Conservation (phyloP, 257 asterid genomes). For the Primulina eburnea region DNA sequence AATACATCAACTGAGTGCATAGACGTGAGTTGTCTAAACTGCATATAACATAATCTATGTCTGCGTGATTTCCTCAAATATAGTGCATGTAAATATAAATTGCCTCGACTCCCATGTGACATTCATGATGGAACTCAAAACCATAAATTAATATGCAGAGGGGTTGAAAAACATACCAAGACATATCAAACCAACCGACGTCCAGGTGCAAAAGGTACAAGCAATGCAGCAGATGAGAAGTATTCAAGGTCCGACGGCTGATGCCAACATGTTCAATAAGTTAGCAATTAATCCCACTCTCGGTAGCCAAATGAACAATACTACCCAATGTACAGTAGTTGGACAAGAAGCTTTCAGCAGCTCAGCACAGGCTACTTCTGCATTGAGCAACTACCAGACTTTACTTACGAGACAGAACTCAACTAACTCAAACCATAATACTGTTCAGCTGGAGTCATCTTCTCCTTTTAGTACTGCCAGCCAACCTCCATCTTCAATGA, state of each 20-base stretch:
- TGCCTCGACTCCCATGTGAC: background rate
- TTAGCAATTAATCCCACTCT: conserved; percentile 58
- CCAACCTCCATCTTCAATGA: conserved; percentile 39
- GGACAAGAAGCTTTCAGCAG: conserved; percentile 57
- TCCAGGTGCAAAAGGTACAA: conserved; percentile 36
- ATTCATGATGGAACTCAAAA: conserved; percentile 6
- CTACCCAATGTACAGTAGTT: conserved; percentile 41
- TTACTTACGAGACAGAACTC: conserved; percentile 75
- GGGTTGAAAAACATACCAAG: conserved; percentile 74
- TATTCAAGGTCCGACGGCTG: conserved; percentile 51
- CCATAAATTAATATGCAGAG: conserved; percentile 45
- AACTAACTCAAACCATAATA: conserved; percentile 46
- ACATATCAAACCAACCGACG: conserved; percentile 42
- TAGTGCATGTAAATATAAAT: background rate
- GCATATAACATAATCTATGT: no score
- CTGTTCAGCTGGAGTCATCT: conserved; percentile 50
- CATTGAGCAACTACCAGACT: conserved; percentile 67
- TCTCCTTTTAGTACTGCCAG: conserved; percentile 45
- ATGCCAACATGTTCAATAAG: conserved; percentile 35
- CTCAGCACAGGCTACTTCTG: conserved; percentile 71
- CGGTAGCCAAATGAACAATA: conserved; percentile 44
- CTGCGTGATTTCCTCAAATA: background rate
- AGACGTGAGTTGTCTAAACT: background rate
- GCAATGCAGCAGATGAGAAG: conserved; percentile 62
- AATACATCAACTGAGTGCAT: background rate